A percentile compares a stretch with the other conserved stretches of the same genome.
These are phyloP conservation scores for Tolypocladium tundrense DNA, from an alignment of 2,329 filamentous ascomycete species.

Conservation along the genomic window DNA sequence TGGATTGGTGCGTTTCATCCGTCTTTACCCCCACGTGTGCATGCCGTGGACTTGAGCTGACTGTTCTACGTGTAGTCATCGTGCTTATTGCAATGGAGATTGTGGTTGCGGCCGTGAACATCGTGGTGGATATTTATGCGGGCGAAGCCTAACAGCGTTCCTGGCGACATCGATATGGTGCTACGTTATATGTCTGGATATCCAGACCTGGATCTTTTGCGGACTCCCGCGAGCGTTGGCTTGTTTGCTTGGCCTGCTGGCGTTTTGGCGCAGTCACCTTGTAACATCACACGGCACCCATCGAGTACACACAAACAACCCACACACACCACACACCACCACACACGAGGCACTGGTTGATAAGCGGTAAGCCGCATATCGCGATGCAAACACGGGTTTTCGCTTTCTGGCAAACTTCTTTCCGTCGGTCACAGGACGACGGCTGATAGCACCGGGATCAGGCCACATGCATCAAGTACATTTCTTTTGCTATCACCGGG, in stretches of 20 bases:
- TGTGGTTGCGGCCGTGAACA: constrained; percentile 84
- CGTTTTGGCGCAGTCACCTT: background rate
- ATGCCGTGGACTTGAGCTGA: background rate
- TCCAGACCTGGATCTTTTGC: background rate
- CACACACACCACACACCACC: background rate
- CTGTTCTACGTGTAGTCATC: constrained; percentile 53
- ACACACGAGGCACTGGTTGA: background rate
- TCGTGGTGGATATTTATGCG: constrained; percentile 82
- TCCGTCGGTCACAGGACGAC: background rate
- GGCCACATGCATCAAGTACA: background rate
- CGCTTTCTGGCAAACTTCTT: background rate
- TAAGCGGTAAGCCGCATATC: background rate
- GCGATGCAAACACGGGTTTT: background rate
- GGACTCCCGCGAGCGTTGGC: background rate
- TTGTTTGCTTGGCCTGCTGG: background rate
- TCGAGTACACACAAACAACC: background rate
- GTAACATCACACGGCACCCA: background rate
- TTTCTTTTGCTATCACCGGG: background rate
- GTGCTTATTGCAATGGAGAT: constrained; percentile 94
- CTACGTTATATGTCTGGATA: background rate
- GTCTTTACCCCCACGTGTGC: background rate
- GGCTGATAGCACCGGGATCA: background rate
- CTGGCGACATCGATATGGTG: background rate
- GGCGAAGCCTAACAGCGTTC: constrained; percentile 13
- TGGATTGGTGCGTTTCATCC: constrained; percentile 62